A percentile compares a stretch with the other conserved stretches of the same genome.
Evolutionary conservation across 2,329 filamentous ascomycete species (phyloP).

Genomic region (Hypomyces rosellus): DNA sequence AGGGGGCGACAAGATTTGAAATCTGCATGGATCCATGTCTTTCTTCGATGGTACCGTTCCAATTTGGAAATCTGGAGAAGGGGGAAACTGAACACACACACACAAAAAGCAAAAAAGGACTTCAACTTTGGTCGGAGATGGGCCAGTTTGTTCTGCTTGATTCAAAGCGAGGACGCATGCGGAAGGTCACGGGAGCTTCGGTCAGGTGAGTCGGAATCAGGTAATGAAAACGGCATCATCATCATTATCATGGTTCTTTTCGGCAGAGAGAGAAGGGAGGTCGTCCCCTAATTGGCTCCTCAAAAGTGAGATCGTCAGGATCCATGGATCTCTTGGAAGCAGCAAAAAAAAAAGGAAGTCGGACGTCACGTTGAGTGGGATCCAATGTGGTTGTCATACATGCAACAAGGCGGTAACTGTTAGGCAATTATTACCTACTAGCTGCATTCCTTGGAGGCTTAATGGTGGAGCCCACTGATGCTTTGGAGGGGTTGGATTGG

Average conservation of each 20-base stretch:
- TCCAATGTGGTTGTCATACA: not conserved
- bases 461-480: not conserved
- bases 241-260: no score
- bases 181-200: constrained; percentile 8
- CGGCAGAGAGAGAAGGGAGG: no score
- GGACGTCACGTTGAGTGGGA: no score
- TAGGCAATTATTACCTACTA: constrained; percentile 14
- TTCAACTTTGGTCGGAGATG: no score
- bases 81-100: not conserved
- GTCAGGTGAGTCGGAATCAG: not conserved
- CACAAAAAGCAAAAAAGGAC: not conserved
- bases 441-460: not conserved
- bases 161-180: constrained; percentile 2
- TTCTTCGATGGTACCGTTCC: no score
- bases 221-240: no score
- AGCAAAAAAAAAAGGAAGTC: no score
- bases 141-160: constrained; percentile 4
- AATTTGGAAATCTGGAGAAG: no score
- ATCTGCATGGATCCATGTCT: not conserved
- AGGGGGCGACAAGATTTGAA: not conserved
- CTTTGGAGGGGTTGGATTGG: not conserved
- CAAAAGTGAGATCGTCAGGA: no score
- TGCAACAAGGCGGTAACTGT: not conserved
- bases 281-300: no score
- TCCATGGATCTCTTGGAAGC: no score